Evolutionary conservation across 306 rosid species (phyloP).

Genomic region (Cicer cuneatum): DNA sequence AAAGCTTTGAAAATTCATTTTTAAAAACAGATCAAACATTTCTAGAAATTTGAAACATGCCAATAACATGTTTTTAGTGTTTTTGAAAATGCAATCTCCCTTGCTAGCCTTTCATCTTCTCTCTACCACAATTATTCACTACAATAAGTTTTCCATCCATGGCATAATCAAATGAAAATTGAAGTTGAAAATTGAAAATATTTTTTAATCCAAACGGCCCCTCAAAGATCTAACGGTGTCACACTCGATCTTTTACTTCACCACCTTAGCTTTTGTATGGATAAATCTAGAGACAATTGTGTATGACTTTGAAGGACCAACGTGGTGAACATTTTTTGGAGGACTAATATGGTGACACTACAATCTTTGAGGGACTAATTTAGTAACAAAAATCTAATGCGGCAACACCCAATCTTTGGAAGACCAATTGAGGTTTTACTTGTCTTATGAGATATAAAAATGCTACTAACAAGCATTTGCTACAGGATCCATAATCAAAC

Average conservation of each 20-base stretch:
- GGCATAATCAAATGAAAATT: neutral
- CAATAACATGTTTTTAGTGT: constrained; percentile 1
- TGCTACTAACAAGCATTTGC: constrained; percentile 28
- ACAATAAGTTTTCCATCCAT: neutral
- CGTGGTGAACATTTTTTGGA: neutral
- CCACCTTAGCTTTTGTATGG: neutral
- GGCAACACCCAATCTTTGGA: neutral
- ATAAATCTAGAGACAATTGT: neutral
- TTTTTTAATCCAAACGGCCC: neutral
- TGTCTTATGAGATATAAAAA: constrained; percentile 12
- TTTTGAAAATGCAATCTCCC: neutral
- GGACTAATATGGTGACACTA: constrained; percentile 7
- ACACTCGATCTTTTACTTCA: neutral
- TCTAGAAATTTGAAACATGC: neutral
- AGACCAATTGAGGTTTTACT: constrained; percentile 10
- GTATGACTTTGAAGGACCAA: constrained; percentile 5
- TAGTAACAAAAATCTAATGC: neutral
- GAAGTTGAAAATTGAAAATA: neutral
- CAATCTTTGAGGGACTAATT: constrained; percentile 1
- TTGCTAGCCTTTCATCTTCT: neutral
- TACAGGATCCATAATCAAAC: constrained; percentile 20
- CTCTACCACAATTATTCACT: neutral
- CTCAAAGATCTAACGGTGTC: constrained; percentile 5
- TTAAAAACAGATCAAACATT: neutral
- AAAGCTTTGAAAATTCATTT: neutral